Evolutionary conservation across 176 grass and related monocot species (phyloP), one percentile per base, ranked within the genome.

Genomic region (Canna indica): DNA sequence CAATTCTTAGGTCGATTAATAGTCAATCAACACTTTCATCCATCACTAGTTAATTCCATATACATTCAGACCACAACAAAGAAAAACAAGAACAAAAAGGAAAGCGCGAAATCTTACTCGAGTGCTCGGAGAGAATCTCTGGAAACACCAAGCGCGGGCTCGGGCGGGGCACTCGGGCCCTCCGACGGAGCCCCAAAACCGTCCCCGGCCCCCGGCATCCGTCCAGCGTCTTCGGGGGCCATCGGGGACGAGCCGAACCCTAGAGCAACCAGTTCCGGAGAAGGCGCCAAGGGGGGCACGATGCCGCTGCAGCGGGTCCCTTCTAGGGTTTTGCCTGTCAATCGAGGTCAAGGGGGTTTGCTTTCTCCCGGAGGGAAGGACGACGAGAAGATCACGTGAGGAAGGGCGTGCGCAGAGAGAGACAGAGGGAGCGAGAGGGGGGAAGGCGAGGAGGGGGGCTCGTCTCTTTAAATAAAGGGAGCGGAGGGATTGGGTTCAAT

Each of bases 51-150:
- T n/a, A n/a, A n/a, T n/a, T n/a, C n/a, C n/a, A n/a, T n/a, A n/a
- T n/a, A n/a, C n/a, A n/a, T n/a, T n/a, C n/a, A n/a, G n/a, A n/a
- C n/a, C n/a, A n/a, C 13, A n/a, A 52, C 50, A 20, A 24, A n/a
- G 4, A 17, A 62, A 27, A 64, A 33, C 60, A 29, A 70, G 1
- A 32, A 20, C 0, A 44, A 44, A 17, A 70, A 29, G 3, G 29
- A 64, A 26, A 42, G n/a, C n/a, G 68, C 26, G 11, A 38, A 42
- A 70, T 70, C 68, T 50, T 70, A 70, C 68, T 50, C 68, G 27
- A 70, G 14, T 32, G 12, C 68, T 31, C 68, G 44, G 22, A 48
- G 28, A 32, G 68, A 70, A 70, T 70, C 68, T 70, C 68, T 70
- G 39, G 68, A 15, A 8, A 48, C 42, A 25, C 26, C 68, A 20